phyloP scores from a whole-genome alignment of 1,139 yeast species.

The Saccharomycopsis crataegensis region DNA sequence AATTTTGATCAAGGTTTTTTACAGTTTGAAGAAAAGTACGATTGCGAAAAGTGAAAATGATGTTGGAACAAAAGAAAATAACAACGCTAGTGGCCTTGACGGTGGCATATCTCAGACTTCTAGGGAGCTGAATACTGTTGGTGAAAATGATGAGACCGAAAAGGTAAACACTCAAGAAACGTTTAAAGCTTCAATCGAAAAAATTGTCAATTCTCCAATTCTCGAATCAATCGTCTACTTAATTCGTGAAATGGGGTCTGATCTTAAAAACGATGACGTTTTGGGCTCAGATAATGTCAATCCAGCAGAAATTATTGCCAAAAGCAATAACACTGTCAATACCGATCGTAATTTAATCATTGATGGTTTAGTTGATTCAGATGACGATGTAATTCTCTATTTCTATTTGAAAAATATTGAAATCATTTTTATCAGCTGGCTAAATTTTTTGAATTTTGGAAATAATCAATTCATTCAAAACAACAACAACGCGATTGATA shows the following conservation, averaged over 20 bases:
- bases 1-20: slow-evolving; percentile 21
- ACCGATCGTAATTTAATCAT: not conserved
- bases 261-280: slow-evolving; percentile 10
- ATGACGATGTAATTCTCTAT: slow-evolving; percentile 15
- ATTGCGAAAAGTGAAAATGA: not conserved
- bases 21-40: slow-evolving; percentile 5
- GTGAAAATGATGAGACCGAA: not conserved
- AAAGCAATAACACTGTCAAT: not conserved
- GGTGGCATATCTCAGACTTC: not conserved
- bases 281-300: not conserved
- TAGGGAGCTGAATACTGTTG: not conserved
- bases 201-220: slow-evolving; percentile 20
- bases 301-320: not conserved
- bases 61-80: not conserved
- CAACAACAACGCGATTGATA: slow-evolving; percentile 7
- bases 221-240: slow-evolving; percentile 23
- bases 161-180: not conserved
- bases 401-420: slow-evolving; percentile 19
- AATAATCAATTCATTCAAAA: slow-evolving; percentile 13
- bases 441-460: slow-evolving; percentile 19
- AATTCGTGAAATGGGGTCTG: slow-evolving; percentile 22
- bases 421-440: slow-evolving; percentile 19
- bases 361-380: slow-evolving; percentile 7
- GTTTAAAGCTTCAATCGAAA: not conserved
- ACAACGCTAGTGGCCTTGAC: not conserved